Percentiles rank a stretch among this genome's conserved stretches.
Conservation (phyloP, 345 rosid genomes). For the Eucalyptus microcorys region DNA sequence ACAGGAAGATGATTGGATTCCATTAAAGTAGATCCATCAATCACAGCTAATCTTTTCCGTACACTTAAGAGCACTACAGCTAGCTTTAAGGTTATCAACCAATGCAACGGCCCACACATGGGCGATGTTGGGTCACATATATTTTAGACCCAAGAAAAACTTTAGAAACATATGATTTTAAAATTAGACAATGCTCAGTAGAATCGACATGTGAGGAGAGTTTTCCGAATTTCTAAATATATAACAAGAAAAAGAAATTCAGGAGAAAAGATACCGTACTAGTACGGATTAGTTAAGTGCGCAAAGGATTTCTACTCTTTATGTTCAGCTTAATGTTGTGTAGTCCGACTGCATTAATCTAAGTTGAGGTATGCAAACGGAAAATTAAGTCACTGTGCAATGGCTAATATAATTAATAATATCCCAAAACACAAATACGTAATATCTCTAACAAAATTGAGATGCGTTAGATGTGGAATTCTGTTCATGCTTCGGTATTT, state of each 20-base stretch:
- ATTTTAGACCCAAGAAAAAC: background rate
- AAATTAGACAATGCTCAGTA: background rate
- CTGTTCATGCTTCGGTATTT: background rate
- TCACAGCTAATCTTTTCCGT: background rate
- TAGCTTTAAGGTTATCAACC: background rate
- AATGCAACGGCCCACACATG: background rate
- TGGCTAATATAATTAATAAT: background rate
- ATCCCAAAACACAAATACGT: background rate
- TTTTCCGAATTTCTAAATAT: background rate
- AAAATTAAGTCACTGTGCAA: background rate
- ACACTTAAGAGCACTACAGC: background rate
- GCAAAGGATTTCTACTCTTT: background rate
- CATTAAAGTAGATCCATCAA: background rate
- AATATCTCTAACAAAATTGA: background rate
- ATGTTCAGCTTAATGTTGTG: background rate
- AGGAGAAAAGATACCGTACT: background rate
- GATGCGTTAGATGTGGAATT: background rate
- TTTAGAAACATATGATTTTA: background rate
- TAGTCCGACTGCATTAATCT: background rate
- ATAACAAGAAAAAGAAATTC: background rate
- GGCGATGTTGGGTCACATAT: background rate
- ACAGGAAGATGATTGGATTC: background rate
- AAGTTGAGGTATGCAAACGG: background rate
- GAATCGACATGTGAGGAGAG: background rate
- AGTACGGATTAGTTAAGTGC: background rate